Evolutionary conservation across 495 filamentous ascomycete species (phyloP), one percentile per base, ranked within the genome.

Genomic region (Cenococcum geophilum): DNA sequence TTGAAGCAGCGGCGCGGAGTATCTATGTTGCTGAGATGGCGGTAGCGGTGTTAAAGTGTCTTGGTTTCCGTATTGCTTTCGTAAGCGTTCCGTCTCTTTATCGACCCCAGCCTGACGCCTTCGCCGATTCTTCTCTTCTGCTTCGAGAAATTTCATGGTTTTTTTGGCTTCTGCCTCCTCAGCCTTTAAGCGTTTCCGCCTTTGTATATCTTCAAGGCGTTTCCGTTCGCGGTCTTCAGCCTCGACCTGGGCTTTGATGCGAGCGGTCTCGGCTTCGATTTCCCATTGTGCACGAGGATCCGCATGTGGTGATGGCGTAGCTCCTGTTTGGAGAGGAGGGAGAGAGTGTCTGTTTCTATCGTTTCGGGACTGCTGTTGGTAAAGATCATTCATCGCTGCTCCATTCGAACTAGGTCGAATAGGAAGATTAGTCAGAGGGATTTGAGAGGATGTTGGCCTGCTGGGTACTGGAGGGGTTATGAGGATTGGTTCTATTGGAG

Each of bases 41-140:
- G 40, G 25, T 3, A 65, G 65, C 45, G 27, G 55, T 8, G 61
- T 53, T 22, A 68, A 52, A 9, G 20, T 51, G 49, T 59, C 51
- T 54, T 75, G 68, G 54, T 83, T 78, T 27, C 88, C 90, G 68
- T 92, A 96, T 56, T 88, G 63, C 63, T 81, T 81, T 48, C 85
- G 80, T 10, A 98, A 72, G 2, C 92, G 79, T 68, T 92, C 88
- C 0, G 93, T 97, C 73, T 97, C 93, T 58, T 83, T 83, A 22
- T 89, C 86, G 14, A 97, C 76, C 64, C 89, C 89, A 1, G 80
- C 82, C 57, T 95, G 82, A 27, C 82, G 82, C 27, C 78, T 75
- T n/a, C 78, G 77, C 0, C 79, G 80, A 34, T 86, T 83, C 37
- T 83, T 82, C 32, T 68, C 86, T 72, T 96, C 91, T 8, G 86